Evolutionary conservation across 2,329 filamentous ascomycete species (phyloP).

Genomic region (Colletotrichum sp.): DNA sequence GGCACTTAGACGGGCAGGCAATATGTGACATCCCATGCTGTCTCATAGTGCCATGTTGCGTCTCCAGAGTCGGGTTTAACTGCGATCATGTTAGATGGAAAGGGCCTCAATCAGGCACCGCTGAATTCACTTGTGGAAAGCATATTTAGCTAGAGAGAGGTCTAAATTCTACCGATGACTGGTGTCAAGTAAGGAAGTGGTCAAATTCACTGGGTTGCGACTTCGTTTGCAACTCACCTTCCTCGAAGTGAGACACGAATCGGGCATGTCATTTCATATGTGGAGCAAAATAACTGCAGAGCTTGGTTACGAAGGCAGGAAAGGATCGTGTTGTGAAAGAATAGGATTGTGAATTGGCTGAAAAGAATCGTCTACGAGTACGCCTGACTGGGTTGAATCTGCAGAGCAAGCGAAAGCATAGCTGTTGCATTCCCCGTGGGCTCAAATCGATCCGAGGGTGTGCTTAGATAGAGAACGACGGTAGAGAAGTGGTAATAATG

Average conservation of each 20-base stretch:
- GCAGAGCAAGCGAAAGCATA: not conserved
- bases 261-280: not conserved
- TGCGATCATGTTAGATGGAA: not conserved
- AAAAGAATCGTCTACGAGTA: not conserved
- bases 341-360: not conserved
- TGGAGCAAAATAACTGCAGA: not conserved
- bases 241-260: not conserved
- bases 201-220: not conserved
- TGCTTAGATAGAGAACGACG: accelerated
- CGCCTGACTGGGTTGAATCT: not conserved
- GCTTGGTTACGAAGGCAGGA: not conserved
- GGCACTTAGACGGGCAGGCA: not conserved
- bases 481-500: accelerated
- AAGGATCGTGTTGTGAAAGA: not conserved
- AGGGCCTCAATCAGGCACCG: not conserved
- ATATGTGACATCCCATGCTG: not conserved
- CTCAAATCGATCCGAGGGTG: not conserved
- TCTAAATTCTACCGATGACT: not conserved
- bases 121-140: not conserved
- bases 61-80: not conserved
- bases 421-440: not conserved
- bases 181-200: not conserved
- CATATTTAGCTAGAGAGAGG: accelerated
- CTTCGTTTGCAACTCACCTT: not conserved
- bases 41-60: not conserved